phyloP scores from a whole-genome alignment of 306 rosid species.

The Vigna angularis region DNA sequence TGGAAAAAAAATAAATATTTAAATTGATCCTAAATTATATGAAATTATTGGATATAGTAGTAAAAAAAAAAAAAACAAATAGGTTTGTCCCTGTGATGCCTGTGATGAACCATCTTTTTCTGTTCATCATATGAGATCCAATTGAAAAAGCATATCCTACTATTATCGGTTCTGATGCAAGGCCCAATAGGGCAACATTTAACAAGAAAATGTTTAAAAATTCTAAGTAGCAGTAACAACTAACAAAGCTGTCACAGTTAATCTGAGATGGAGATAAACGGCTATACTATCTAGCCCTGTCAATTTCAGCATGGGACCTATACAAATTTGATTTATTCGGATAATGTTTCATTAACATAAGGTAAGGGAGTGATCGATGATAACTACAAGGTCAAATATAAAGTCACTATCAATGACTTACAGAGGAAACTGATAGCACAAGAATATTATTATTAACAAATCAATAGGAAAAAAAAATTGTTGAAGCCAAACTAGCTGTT shows the following conservation, averaged over 20 bases:
- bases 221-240: not conserved
- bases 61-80: not conserved
- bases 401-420: constrained; percentile 56
- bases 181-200: constrained; percentile 14
- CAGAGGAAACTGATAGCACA: constrained; percentile 24
- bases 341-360: constrained; percentile 41
- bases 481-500: constrained; percentile 15
- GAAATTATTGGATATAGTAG: no score
- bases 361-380: constrained; percentile 41
- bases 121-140: not conserved
- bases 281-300: constrained; percentile 28
- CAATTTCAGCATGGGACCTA: constrained; percentile 44
- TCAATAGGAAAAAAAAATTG: not conserved
- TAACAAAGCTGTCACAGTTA: not conserved
- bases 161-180: not conserved
- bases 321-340: constrained; percentile 33
- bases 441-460: constrained; percentile 38
- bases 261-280: not conserved
- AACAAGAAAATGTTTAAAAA: not conserved
- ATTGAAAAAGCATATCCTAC: not conserved
- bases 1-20: no score
- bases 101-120: not conserved
- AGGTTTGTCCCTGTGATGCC: not conserved
- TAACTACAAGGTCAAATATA: constrained; percentile 58
- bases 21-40: no score